Evolutionary conservation across 2,329 filamentous ascomycete species (phyloP).

Genomic region (Ophiostoma novo-ulmi): DNA sequence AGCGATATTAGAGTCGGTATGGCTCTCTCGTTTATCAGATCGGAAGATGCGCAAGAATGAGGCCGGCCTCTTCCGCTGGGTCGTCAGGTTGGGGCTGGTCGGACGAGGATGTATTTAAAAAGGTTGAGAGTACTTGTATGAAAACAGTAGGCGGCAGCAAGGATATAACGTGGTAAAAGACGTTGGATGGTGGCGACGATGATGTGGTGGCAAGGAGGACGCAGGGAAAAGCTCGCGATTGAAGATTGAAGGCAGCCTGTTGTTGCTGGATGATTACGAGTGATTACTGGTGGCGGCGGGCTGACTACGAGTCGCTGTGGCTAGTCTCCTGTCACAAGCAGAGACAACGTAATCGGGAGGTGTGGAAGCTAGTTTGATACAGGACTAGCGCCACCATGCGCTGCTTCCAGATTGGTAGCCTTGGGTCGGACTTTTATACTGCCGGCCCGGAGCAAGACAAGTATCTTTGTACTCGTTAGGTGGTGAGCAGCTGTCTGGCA

Average conservation of each 20-base stretch:
- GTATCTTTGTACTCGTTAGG: not conserved
- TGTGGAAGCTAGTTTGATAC: slow-evolving; percentile 23
- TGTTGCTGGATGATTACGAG: not conserved
- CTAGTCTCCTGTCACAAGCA: slow-evolving; percentile 12
- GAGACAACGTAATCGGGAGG: slow-evolving; percentile 27
- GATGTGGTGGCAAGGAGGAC: not conserved
- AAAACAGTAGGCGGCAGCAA: not conserved
- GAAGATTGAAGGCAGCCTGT: slow-evolving; percentile 15
- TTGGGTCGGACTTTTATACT: slow-evolving; percentile 19
- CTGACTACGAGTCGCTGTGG: not conserved
- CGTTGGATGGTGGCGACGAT: not conserved
- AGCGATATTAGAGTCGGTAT: not conserved
- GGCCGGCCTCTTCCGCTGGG: slow-evolving; percentile 18
- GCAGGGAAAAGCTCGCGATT: slow-evolving; percentile 20
- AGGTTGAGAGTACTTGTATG: not conserved
- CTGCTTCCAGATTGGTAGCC: slow-evolving; percentile 17
- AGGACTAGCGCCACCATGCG: slow-evolving; percentile 15
- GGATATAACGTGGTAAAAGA: not conserved
- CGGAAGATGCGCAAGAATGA: slow-evolving; percentile 8
- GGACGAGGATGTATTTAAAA: not conserved
- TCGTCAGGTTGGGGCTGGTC: not conserved
- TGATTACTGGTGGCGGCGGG: slow-evolving; percentile 17
- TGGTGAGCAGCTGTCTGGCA: not conserved
- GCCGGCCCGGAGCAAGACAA: not conserved
- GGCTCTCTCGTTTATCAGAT: not conserved